Conservation (phyloP, 352 stramenopile species). For the Globisporangium solare region DNA sequence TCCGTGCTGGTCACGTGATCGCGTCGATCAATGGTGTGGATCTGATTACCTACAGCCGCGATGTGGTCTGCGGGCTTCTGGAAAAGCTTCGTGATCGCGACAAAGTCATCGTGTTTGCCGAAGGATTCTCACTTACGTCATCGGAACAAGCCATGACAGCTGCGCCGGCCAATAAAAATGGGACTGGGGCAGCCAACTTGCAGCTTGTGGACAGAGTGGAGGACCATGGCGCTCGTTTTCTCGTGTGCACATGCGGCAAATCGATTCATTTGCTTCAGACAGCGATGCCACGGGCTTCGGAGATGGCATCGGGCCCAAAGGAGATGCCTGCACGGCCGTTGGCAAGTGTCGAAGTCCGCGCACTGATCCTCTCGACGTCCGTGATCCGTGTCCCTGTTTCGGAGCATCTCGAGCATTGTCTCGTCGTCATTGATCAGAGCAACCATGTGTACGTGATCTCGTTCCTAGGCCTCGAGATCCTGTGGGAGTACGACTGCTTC, state of each 20-base stretch:
- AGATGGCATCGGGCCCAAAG: slow-evolving; percentile 49
- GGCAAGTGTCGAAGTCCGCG: slow-evolving; percentile 43
- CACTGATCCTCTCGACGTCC: slow-evolving; percentile 34
- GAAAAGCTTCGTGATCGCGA: slow-evolving; percentile 44
- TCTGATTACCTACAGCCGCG: slow-evolving; percentile 28
- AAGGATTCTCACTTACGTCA: slow-evolving; percentile 24
- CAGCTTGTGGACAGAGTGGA: too few relatives aligned
- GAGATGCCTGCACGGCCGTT: slow-evolving; percentile 43
- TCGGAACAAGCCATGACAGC: not conserved
- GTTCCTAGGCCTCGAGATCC: slow-evolving; percentile 41
- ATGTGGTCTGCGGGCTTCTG: slow-evolving; percentile 41
- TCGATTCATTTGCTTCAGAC: slow-evolving; percentile 49
- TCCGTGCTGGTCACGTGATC: slow-evolving; percentile 35
- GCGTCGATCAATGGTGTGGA: slow-evolving; percentile 57
- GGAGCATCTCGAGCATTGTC: slow-evolving; percentile 51
- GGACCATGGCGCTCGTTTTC: slow-evolving; percentile 23
- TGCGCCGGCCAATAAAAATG: not conserved
- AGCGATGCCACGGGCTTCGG: slow-evolving; percentile 41
- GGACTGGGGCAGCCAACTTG: slow-evolving; percentile 12
- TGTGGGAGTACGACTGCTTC: slow-evolving; percentile 44
- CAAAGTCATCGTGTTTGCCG: slow-evolving; percentile 49
- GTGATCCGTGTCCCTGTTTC: slow-evolving; percentile 54
- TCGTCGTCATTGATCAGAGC: slow-evolving; percentile 66
- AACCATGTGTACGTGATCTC: slow-evolving; percentile 63
- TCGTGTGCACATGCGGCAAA: slow-evolving; percentile 59